Evolutionary conservation across 2,329 filamentous ascomycete genomes (phyloP).

Genomic region (Rugonectria rugulosa): DNA sequence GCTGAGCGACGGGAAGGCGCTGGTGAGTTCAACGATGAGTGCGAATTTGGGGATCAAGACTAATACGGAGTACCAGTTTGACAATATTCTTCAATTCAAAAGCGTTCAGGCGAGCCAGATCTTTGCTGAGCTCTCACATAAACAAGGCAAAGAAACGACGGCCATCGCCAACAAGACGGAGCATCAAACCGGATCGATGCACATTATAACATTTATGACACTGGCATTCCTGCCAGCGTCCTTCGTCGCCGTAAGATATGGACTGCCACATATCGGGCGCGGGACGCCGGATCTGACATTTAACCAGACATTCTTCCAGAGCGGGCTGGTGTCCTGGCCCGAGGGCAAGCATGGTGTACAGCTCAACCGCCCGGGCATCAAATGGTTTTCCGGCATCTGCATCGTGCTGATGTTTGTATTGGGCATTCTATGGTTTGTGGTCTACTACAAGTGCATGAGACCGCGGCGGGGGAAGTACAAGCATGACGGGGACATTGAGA

Average conservation of each 20-base stretch:
- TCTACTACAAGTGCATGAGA: background rate
- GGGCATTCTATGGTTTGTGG: conserved; percentile 1
- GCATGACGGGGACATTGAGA: background rate
- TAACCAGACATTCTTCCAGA: conserved; percentile 39
- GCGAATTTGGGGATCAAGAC: too few relatives aligned
- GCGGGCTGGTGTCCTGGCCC: conserved; percentile 22
- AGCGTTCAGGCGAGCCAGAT: conserved; percentile 30
- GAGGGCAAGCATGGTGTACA: background rate
- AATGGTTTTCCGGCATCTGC: conserved; percentile 7
- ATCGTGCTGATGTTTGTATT: conserved; percentile 11
- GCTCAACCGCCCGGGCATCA: background rate
- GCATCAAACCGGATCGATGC: conserved; percentile 47
- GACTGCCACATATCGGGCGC: background rate
- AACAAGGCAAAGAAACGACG: conserved; percentile 53
- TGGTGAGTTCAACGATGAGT: background rate
- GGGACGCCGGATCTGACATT: conserved; percentile 21
- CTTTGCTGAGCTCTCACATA: conserved; percentile 32
- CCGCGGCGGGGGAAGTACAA: background rate
- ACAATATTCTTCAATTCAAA: conserved; percentile 33
- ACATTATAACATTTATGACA: conserved; percentile 41
- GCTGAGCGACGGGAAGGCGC: conserved; percentile 9
- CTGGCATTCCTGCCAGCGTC: conserved; percentile 42
- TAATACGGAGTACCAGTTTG: conserved; percentile 25
- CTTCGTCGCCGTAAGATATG: conserved; percentile 39
- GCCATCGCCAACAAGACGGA: conserved; percentile 60